phyloP scores from a whole-genome alignment of 1,284 basidiomycete species.

The Termitomyces sp. region DNA sequence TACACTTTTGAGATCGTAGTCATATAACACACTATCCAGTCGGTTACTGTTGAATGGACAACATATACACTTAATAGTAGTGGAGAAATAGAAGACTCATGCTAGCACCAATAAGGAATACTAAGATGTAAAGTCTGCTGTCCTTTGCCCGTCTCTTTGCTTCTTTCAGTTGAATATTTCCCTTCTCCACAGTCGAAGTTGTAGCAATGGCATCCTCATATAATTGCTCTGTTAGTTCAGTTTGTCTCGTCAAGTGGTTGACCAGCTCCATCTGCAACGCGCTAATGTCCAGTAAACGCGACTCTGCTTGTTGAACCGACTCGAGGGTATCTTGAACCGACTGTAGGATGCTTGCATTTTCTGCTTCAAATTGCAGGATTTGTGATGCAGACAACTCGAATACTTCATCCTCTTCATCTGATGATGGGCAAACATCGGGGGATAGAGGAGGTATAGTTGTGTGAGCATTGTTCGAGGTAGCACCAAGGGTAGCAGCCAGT shows the following conservation, averaged over 20 bases:
- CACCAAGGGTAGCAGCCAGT: constrained; percentile 62
- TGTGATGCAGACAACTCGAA: constrained; percentile 77
- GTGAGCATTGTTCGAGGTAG: constrained; percentile 29
- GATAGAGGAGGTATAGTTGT: constrained; percentile 23
- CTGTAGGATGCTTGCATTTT: constrained; percentile 81
- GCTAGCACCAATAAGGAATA: constrained; percentile 85
- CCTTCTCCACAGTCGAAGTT: constrained; percentile 78
- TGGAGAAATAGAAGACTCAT: constrained; percentile 85
- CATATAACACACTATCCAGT: not conserved
- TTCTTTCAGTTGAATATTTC: constrained; percentile 81
- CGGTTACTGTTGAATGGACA: not conserved
- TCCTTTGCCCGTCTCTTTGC: constrained; percentile 79
- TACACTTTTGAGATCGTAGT: not conserved
- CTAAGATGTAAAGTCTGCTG: constrained; percentile 75
- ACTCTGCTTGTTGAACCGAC: constrained; percentile 85
- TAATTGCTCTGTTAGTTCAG: constrained; percentile 84
- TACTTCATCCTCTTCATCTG: constrained; percentile 69
- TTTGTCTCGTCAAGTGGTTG: constrained; percentile 79
- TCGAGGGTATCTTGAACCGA: constrained; percentile 79
- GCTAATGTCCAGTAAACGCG: constrained; percentile 84
- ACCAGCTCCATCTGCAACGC: constrained; percentile 86
- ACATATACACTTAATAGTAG: constrained; percentile 47
- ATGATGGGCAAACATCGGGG: constrained; percentile 32
- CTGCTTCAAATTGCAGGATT: constrained; percentile 86
- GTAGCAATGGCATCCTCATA: constrained; percentile 87